Conservation (phyloP, 2,329 filamentous ascomycete species). For the Calonectria pteridis region DNA sequence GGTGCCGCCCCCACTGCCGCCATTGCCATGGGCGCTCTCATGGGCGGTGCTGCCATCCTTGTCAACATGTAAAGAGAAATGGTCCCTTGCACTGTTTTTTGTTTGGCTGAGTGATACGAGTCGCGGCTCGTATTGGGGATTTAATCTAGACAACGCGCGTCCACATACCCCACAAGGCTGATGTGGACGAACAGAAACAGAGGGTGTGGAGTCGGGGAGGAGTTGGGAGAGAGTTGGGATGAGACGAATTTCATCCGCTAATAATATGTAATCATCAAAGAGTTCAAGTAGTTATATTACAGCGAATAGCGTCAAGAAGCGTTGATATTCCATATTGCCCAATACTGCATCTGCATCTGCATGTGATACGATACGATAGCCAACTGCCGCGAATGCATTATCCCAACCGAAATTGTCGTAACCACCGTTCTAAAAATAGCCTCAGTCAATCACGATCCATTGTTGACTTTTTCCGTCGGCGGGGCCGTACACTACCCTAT, state of each 20-base stretch:
- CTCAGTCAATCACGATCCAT: not conserved
- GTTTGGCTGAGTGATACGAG: not conserved
- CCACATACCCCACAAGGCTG: slow-evolving; percentile 6
- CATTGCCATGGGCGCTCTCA: slow-evolving; percentile 21
- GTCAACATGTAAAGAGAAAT: slow-evolving; percentile 17
- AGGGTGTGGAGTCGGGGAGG: not conserved
- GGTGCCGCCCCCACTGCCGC: slow-evolving; percentile 23
- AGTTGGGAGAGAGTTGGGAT: not conserved
- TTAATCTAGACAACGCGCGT: slow-evolving; percentile 10
- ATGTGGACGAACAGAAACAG: not conserved
- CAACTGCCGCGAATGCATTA: not conserved
- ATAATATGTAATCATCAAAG: slow-evolving; percentile 19
- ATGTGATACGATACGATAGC: not conserved
- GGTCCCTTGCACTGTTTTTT: not conserved
- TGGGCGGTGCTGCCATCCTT: slow-evolving; percentile 23
- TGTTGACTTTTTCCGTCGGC: not conserved
- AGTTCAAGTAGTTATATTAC: slow-evolving; percentile 2
- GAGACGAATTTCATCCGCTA: not conserved
- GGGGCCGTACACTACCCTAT: not conserved
- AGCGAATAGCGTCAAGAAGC: slow-evolving; percentile 10
- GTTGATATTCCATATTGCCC: slow-evolving; percentile 11
- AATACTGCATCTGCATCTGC: not conserved
- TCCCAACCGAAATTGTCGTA: not conserved
- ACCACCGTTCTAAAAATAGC: not conserved
- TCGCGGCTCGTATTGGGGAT: not conserved